A percentile compares a stretch with the other conserved stretches of the same genome.
These are phyloP conservation scores for Cucumis hystrix DNA, from an alignment of 306 rosid genomes.

Conservation along the genomic window DNA sequence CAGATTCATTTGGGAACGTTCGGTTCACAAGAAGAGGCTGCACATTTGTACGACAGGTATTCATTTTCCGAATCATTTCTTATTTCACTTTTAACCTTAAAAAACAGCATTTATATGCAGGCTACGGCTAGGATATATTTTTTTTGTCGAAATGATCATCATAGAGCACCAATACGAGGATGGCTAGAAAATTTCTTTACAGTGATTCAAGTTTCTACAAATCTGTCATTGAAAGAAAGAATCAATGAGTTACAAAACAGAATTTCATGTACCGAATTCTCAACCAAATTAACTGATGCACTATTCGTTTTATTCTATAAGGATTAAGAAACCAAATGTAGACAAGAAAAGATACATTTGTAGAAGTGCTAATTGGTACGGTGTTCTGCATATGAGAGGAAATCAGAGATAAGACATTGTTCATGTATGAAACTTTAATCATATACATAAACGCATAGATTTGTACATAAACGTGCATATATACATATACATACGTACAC, in stretches of 20 bases:
- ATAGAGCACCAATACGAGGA: neutral
- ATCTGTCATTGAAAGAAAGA: neutral
- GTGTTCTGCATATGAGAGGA: neutral
- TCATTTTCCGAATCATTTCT: neutral
- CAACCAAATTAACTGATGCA: neutral
- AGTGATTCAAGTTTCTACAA: neutral
- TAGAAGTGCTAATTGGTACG: neutral
- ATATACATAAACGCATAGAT: neutral
- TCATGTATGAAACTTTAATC: neutral
- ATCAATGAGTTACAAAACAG: neutral
- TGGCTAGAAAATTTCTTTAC: neutral
- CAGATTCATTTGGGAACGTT: constrained; percentile 94
- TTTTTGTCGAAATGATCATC: neutral
- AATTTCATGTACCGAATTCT: neutral
- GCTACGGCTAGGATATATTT: neutral
- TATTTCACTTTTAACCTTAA: neutral
- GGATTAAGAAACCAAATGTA: neutral
- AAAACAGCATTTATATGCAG: neutral
- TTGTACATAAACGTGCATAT: neutral
- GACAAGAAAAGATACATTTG: neutral
- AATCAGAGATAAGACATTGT: neutral
- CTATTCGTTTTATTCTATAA: neutral
- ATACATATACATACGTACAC: neutral
- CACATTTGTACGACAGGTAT: constrained; percentile 79
- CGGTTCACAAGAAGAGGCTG: constrained; percentile 93